Evolutionary conservation across 768 basidiomycete genomes (phyloP).

Genomic region (Tricholomella constricta): DNA sequence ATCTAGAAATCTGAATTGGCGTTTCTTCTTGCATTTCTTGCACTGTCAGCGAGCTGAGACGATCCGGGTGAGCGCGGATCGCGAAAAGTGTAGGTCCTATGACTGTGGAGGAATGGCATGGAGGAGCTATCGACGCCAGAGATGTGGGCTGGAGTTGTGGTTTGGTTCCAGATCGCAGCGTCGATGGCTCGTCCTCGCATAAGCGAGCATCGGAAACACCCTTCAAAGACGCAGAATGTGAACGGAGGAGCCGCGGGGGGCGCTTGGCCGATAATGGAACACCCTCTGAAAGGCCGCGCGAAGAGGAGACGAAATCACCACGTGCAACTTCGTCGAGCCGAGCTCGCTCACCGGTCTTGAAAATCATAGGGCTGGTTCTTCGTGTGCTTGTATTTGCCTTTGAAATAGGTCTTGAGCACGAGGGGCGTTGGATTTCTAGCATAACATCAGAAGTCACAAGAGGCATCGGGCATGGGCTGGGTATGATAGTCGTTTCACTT

Average conservation of each 20-base stretch:
- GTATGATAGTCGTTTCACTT: constrained; percentile 1
- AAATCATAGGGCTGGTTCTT: background rate
- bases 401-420: background rate
- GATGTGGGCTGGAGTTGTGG: background rate
- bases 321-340: background rate
- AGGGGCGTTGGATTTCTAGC: background rate
- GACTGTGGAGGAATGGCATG: background rate
- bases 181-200: background rate
- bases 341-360: background rate
- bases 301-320: constrained; percentile 13
- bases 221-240: constrained; percentile 5
- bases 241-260: constrained; percentile 19
- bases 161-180: background rate
- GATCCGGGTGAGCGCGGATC: too few species aligned
- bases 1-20: background rate
- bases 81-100: background rate
- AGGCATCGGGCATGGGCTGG: background rate
- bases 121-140: background rate
- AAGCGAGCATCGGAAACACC: background rate
- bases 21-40: background rate
- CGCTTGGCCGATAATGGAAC: constrained; percentile 8
- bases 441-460: too few species aligned
- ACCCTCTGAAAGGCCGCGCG: constrained; percentile 13
- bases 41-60: background rate
- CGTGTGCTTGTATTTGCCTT: background rate